Percentiles rank a stretch among this genome's conserved stretches.
Conservation (phyloP, 2,329 filamentous ascomycete genomes). For the Colletotrichum musae region DNA sequence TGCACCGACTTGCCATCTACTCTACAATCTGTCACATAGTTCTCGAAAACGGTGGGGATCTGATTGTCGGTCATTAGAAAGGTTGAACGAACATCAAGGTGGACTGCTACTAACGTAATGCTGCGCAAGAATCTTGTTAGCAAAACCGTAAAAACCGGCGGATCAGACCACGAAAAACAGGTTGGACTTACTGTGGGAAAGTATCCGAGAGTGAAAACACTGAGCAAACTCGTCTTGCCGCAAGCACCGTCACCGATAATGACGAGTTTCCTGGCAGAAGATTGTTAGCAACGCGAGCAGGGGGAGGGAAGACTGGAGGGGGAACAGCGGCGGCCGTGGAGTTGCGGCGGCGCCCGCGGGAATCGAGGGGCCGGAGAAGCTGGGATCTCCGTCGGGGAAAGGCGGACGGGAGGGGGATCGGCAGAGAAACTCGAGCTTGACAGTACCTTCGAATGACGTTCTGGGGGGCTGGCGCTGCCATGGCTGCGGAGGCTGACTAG, state of each 20-base stretch:
- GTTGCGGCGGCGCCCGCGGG: conserved; percentile 1
- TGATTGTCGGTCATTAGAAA: conserved; percentile 52
- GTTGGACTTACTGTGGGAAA: conserved; percentile 87
- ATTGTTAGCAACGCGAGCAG: not conserved
- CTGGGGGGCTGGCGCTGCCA: conserved; percentile 62
- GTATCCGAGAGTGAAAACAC: conserved; percentile 97
- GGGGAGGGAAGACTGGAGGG: not conserved
- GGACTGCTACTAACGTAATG: conserved; percentile 68
- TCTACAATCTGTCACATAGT: conserved; percentile 98
- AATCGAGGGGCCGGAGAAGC: conserved; percentile 3
- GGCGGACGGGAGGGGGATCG: conserved; percentile 11
- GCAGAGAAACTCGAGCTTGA: conserved; percentile 33
- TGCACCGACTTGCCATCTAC: conserved; percentile 99
- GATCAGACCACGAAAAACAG: conserved; percentile 20
- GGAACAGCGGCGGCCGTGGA: not conserved
- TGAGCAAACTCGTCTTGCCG: conserved; percentile 96
- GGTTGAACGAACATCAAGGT: conserved; percentile 20
- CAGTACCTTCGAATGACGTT: conserved; percentile 78
- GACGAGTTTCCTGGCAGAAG: conserved; percentile 84
- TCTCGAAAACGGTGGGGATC: conserved; percentile 98
- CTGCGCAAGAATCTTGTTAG: conserved; percentile 52
- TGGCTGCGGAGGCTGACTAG: conserved; percentile 44
- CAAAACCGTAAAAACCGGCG: conserved; percentile 47
- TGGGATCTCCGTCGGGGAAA: conserved; percentile 6
- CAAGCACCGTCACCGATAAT: conserved; percentile 98